These are phyloP conservation scores for Schwanniomyces pseudopolymorphus DNA, from an alignment of 805 yeast genomes.

Conservation along the genomic window DNA sequence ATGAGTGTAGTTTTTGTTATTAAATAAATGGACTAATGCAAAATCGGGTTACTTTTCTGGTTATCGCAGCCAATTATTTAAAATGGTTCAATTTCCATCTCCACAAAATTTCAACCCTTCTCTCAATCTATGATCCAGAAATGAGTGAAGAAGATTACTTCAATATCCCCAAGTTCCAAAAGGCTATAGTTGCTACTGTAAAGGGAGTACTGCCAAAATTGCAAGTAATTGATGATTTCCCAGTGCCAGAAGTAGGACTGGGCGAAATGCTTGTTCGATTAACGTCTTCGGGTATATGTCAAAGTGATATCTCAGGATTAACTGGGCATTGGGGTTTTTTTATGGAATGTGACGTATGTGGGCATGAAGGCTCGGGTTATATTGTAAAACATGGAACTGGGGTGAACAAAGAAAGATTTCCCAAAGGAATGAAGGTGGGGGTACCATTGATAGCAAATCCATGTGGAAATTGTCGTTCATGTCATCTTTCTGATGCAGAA, in stretches of 20 bases:
- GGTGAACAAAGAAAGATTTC: slow-evolving; percentile 59
- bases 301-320: slow-evolving; percentile 92
- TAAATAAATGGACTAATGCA: too few relatives aligned
- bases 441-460: slow-evolving; percentile 80
- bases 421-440: slow-evolving; percentile 79
- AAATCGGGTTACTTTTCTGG: too few relatives aligned
- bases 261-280: slow-evolving; percentile 78
- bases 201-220: slow-evolving; percentile 12
- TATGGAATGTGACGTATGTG: slow-evolving; percentile 73
- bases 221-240: slow-evolving; percentile 54
- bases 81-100: neutral
- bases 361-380: slow-evolving; percentile 87
- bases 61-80: neutral
- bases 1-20: too few relatives aligned
- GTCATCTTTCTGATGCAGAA: slow-evolving; percentile 58
- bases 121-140: too few relatives aligned
- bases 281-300: slow-evolving; percentile 89
- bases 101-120: too few relatives aligned
- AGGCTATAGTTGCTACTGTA: slow-evolving; percentile 32
- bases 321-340: slow-evolving; percentile 83
- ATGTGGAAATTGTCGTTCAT: slow-evolving; percentile 74
- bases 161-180: slow-evolving; percentile 16
- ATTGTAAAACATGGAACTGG: slow-evolving; percentile 67
- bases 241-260: slow-evolving; percentile 76
- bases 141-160: neutral